Conservation (phyloP, 139 green algal species). For the Chlamydomonas sp. region DNA sequence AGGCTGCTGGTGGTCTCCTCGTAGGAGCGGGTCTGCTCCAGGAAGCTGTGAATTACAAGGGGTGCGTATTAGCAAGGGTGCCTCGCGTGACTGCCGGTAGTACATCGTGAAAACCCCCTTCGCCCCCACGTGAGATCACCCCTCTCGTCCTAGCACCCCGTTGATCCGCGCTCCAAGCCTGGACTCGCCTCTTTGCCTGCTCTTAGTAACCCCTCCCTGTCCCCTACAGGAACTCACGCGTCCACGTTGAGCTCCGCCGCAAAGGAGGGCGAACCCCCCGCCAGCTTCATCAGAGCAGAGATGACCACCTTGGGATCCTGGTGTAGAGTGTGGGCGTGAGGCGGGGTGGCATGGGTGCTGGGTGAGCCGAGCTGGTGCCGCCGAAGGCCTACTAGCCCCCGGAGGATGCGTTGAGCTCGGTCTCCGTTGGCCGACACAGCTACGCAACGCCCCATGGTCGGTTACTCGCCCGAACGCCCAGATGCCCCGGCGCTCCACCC, state of each 20-base stretch:
- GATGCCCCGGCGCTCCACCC: too few relatives aligned
- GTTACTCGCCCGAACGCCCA: too few relatives aligned
- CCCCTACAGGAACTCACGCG: constrained; percentile 83
- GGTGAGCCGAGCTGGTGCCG: background rate
- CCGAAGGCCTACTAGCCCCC: background rate
- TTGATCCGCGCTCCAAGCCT: background rate
- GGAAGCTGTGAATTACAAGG: constrained; percentile 9
- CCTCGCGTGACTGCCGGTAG: too few relatives aligned
- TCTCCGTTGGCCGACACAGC: too few relatives aligned
- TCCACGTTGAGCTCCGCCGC: constrained; percentile 93
- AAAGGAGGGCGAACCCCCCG: constrained; percentile 84
- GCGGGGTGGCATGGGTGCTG: background rate
- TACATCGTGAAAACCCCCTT: background rate
- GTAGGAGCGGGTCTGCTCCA: constrained; percentile 69
- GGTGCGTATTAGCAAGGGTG: background rate
- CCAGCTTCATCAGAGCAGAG: constrained; percentile 95
- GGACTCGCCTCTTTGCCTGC: too few relatives aligned
- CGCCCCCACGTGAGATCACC: background rate
- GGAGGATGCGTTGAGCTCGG: too few relatives aligned
- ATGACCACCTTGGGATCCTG: constrained; percentile 73
- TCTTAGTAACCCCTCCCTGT: background rate
- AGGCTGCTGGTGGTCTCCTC: constrained; percentile 81
- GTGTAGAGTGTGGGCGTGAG: background rate
- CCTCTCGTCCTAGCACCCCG: background rate
- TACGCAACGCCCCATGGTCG: too few relatives aligned